Percentiles rank a stretch among this genome's conserved stretches.
phyloP scores from a whole-genome alignment of 805 yeast species.

The Saccharomyces eubayanus region DNA sequence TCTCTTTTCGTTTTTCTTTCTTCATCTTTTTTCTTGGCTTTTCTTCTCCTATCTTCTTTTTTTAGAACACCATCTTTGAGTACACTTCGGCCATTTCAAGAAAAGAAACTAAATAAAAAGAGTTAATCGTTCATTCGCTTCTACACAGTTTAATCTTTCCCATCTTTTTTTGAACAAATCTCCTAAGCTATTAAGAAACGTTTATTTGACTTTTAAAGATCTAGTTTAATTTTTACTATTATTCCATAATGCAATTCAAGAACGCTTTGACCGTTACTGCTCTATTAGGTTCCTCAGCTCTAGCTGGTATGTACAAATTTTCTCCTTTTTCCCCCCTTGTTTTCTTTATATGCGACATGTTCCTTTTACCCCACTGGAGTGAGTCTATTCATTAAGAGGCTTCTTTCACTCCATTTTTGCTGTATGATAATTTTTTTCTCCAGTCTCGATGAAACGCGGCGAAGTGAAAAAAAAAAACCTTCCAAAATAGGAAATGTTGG shows the following conservation, averaged over 20 bases:
- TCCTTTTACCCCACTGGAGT: too few species aligned
- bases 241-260: constrained; percentile 1
- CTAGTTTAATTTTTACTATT: background rate
- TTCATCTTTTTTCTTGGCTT: background rate
- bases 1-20: background rate
- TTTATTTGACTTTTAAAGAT: background rate
- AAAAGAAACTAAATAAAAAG: background rate
- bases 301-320: constrained; percentile 29
- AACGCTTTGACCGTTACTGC: constrained; percentile 1
- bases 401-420: background rate
- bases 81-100: background rate
- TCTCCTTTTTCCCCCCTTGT: constrained; percentile 1
- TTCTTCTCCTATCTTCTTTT: background rate
- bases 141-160: background rate
- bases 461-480: background rate
- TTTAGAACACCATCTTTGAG: background rate
- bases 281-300: constrained; percentile 26
- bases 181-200: background rate
- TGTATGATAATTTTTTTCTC: background rate
- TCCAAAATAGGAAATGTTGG: background rate
- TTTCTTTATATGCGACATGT: background rate
- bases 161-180: background rate
- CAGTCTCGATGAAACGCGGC: background rate
- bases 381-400: background rate
- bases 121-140: background rate